These are phyloP conservation scores for Wickerhamomyces sp. DNA, from an alignment of 1,139 yeast genomes.

Conservation along the genomic window DNA sequence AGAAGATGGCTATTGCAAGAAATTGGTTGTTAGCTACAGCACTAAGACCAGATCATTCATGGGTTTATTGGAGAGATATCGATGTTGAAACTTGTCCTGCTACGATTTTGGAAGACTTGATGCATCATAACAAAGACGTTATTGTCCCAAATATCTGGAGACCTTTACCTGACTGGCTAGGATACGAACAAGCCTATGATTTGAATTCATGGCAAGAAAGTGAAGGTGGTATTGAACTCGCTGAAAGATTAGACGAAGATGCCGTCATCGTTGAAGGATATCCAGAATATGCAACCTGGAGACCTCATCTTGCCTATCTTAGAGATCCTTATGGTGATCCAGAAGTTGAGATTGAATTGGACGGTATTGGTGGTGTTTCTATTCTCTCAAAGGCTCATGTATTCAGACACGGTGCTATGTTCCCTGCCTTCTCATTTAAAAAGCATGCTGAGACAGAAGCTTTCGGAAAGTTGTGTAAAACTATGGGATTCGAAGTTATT, in stretches of 20 bases:
- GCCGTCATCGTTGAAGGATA: slow-evolving; percentile 40
- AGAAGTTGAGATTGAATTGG: slow-evolving; percentile 36
- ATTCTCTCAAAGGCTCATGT: slow-evolving; percentile 33
- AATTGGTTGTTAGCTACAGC: slow-evolving; percentile 53
- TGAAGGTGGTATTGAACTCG: slow-evolving; percentile 34
- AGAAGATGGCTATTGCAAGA: slow-evolving; percentile 57
- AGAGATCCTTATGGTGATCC: slow-evolving; percentile 38
- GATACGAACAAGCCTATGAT: slow-evolving; percentile 55
- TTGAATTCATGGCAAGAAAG: slow-evolving; percentile 38
- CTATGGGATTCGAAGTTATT: slow-evolving; percentile 34
- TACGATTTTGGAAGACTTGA: slow-evolving; percentile 48
- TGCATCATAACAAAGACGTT: slow-evolving; percentile 52
- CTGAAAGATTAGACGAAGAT: slow-evolving; percentile 33
- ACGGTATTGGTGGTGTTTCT: slow-evolving; percentile 40
- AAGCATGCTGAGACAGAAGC: slow-evolving; percentile 40
- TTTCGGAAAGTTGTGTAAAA: slow-evolving; percentile 35
- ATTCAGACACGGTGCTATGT: slow-evolving; percentile 34
- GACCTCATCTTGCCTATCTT: slow-evolving; percentile 36
- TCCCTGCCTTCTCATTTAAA: slow-evolving; percentile 36
- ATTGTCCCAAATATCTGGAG: slow-evolving; percentile 45
- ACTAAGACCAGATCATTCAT: slow-evolving; percentile 49
- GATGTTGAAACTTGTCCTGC: slow-evolving; percentile 54
- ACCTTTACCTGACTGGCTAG: slow-evolving; percentile 63
- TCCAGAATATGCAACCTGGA: slow-evolving; percentile 37
- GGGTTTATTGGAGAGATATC: slow-evolving; percentile 66